Evolutionary conservation across 371 early-diverging fungal genomes (phyloP), one percentile per base, ranked within the genome.

Genomic region (Neoconidiobolus thromboides): DNA sequence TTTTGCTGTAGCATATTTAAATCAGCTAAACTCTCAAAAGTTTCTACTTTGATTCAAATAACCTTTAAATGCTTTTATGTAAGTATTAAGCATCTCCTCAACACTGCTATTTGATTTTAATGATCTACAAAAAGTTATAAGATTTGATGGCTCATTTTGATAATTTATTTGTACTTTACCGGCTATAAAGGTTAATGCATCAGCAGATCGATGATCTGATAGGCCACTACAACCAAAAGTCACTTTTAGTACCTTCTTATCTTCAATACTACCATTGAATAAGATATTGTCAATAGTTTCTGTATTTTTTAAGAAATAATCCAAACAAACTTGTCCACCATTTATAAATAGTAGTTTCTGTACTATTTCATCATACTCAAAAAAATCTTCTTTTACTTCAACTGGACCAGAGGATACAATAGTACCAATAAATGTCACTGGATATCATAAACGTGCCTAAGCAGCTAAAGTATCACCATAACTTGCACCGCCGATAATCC

Each of bases 391-490:
- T 6, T 68, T 67, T 10, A 74, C 75, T 2, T 76, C 71, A 0
- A 85, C 71, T 12, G 87, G 85, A 10, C 78, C 83, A 2, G 85
- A 84, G 14, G 83, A 83, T 4, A 83, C 78, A 48, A 83, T 78
- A 1, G 82, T 83, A 1, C 82, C 84, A 63, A 75, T 75, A 3
- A 86, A 66, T 37, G 84, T 62, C 36, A 79, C 69, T 0, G 85
- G 87, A 62, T 82, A 82, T 65, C 73, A 73, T 44, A 69, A 65
- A 14, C 83, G 74, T 62, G 78, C 71, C 86, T 86, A 88, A 0
- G 78, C 79, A 3, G 85, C 83, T 9, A 86, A 61, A 59, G 76
- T 83, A 0, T 82, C 87, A 41, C 81, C 70, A 63, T 85, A 88
- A 7, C 80, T 81, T 39, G 83, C 83, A 36, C 89, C 87, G 4